A percentile compares a stretch with the other conserved stretches of the same genome.
phyloP scores from a whole-genome alignment of 2,329 filamentous ascomycete genomes.

The Ophiocordyceps australis region DNA sequence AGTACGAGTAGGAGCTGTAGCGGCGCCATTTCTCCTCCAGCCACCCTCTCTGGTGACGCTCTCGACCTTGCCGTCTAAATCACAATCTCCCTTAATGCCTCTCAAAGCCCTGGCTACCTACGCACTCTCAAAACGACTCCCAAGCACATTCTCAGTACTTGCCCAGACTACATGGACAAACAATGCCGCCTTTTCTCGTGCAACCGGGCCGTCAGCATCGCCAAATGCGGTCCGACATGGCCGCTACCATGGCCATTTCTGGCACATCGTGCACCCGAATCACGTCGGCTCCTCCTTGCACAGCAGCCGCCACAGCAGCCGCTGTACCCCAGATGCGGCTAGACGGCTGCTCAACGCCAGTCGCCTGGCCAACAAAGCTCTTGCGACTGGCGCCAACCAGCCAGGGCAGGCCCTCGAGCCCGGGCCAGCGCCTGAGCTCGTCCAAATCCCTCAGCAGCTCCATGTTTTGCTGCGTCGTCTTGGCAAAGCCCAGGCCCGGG shows the following conservation, averaged over 20 bases:
- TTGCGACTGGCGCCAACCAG: slow-evolving; percentile 80
- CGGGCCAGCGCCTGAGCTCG: slow-evolving; percentile 45
- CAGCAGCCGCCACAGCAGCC: slow-evolving; percentile 67
- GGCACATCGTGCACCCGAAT: slow-evolving; percentile 80
- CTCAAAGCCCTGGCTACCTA: too few species aligned
- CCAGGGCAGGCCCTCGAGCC: slow-evolving; percentile 62
- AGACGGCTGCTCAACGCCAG: slow-evolving; percentile 51
- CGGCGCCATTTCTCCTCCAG: too few species aligned
- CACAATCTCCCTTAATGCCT: too few species aligned
- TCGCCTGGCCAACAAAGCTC: slow-evolving; percentile 69
- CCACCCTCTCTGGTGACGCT: too few species aligned
- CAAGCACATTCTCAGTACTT: too few species aligned
- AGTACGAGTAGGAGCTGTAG: too few species aligned
- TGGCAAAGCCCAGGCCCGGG: slow-evolving; percentile 88
- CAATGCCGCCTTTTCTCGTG: too few species aligned
- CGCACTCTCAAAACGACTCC: too few species aligned
- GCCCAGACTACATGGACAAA: background rate
- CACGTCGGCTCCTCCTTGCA: slow-evolving; percentile 79
- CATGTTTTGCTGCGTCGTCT: slow-evolving; percentile 64
- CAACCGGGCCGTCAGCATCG: slow-evolving; percentile 20
- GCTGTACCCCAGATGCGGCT: slow-evolving; percentile 74
- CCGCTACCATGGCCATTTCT: slow-evolving; percentile 71
- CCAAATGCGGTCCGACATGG: slow-evolving; percentile 90
- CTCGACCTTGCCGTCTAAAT: too few species aligned
- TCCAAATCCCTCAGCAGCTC: slow-evolving; percentile 53